Conservation (phyloP, 345 rosid genomes). For the Hypericum androsaemum region DNA sequence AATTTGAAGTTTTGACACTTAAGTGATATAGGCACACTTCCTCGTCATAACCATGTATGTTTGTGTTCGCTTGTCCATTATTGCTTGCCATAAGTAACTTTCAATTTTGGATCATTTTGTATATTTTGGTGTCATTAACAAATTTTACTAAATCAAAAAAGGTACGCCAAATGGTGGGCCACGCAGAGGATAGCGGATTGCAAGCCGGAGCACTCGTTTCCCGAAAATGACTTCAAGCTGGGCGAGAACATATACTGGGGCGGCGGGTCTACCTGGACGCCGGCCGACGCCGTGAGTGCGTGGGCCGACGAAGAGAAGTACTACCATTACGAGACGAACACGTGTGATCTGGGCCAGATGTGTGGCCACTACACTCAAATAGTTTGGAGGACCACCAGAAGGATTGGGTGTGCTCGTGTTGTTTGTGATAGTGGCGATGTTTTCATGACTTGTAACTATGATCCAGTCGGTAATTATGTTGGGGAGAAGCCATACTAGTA, state of each 20-base stretch:
- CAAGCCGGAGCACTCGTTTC: slow-evolving; percentile 50
- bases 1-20: no score
- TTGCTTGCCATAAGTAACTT: no score
- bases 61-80: no score
- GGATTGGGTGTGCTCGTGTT: slow-evolving; percentile 67
- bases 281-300: slow-evolving; percentile 48
- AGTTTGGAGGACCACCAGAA: slow-evolving; percentile 61
- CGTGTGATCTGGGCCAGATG: slow-evolving; percentile 48
- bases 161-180: slow-evolving; percentile 79
- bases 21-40: no score
- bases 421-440: slow-evolving; percentile 69
- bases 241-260: slow-evolving; percentile 92
- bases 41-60: no score
- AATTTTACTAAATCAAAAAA: no score
- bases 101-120: no score
- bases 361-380: slow-evolving; percentile 91
- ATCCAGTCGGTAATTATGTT: slow-evolving; percentile 73
- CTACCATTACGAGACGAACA: slow-evolving; percentile 42
- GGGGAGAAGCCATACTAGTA: slow-evolving; percentile 54
- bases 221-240: slow-evolving; percentile 43
- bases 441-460: slow-evolving; percentile 87
- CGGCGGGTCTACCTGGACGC: slow-evolving; percentile 51
- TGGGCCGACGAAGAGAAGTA: slow-evolving; percentile 78
- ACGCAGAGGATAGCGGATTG: slow-evolving; percentile 51
- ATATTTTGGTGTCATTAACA: no score